Evolutionary conservation across 108 stramenopile genomes (phyloP).

Genomic region (Fragilaria crotonensis): DNA sequence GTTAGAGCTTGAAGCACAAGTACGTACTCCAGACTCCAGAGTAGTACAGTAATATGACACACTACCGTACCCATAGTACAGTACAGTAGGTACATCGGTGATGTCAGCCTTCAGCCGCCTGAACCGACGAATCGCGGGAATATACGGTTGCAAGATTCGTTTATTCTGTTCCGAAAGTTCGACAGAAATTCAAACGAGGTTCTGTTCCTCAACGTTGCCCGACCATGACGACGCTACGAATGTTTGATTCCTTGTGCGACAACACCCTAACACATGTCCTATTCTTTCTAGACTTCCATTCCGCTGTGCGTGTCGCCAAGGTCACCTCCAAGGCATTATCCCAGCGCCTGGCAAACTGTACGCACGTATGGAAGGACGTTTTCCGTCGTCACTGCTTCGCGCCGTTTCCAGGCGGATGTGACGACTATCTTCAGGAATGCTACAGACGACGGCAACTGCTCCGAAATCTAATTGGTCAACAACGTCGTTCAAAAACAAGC

Average conservation of each 20-base stretch:
- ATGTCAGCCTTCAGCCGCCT: no score
- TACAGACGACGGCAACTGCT: slow-evolving; percentile 23
- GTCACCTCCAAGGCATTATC: slow-evolving; percentile 5
- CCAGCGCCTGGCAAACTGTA: not conserved
- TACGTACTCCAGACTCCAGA: no score
- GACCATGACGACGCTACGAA: not conserved
- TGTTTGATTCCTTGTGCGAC: slow-evolving; percentile 26
- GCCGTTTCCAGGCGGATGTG: slow-evolving; percentile 7
- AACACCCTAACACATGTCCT: slow-evolving; percentile 29
- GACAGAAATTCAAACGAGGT: no score
- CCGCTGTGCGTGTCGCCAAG: slow-evolving; percentile 23
- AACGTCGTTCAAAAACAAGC: slow-evolving; percentile 3
- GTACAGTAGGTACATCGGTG: no score
- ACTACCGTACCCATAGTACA: no score
- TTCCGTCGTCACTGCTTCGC: slow-evolving; percentile 32
- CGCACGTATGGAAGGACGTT: slow-evolving; percentile 25
- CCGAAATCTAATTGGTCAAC: slow-evolving; percentile 14
- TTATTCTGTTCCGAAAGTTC: no score
- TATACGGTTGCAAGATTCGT: no score
- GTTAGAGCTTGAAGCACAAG: no score
- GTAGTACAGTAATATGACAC: no score
- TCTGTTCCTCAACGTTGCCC: no score
- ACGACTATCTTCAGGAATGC: slow-evolving; percentile 22
- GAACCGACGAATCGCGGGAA: no score
- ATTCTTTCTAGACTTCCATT: slow-evolving; percentile 29